Percentiles rank a stretch among this genome's conserved stretches.
Conservation (phyloP, 1,284 basidiomycete genomes). For the Schizopora paradoxa region DNA sequence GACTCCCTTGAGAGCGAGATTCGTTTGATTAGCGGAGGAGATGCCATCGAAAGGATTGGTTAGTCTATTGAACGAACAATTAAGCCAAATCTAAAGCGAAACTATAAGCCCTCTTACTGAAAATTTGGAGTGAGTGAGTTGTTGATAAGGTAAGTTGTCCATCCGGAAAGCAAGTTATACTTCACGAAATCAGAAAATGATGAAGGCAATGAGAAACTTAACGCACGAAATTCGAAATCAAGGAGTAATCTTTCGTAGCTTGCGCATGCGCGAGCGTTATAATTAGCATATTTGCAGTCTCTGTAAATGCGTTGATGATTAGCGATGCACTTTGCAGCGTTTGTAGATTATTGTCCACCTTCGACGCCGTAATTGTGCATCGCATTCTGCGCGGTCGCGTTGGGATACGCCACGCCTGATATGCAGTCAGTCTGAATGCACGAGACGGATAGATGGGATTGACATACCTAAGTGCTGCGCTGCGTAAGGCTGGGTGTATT, state of each 20-base stretch:
- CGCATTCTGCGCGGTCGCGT: conserved; percentile 22
- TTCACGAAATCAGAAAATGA: conserved; percentile 33
- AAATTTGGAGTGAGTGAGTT: conserved; percentile 32
- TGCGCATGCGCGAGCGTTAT: conserved; percentile 34
- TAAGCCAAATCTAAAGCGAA: background rate
- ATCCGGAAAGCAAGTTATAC: conserved; percentile 37
- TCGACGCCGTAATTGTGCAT: conserved; percentile 24
- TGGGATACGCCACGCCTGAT: conserved; percentile 25
- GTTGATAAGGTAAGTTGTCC: conserved; percentile 35
- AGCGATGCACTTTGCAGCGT: background rate
- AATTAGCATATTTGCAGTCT: conserved; percentile 37
- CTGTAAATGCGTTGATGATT: conserved; percentile 20
- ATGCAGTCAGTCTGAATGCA: too few relatives aligned
- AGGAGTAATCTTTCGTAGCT: conserved; percentile 24
- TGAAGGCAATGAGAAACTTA: background rate
- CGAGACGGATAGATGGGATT: too few relatives aligned
- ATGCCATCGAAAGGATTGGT: conserved; percentile 6
- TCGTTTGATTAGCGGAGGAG: conserved; percentile 22
- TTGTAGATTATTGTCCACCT: conserved; percentile 16
- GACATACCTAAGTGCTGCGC: conserved; percentile 17
- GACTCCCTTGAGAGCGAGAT: conserved; percentile 39
- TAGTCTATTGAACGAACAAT: background rate
- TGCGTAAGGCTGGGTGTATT: conserved; percentile 30
- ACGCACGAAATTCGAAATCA: conserved; percentile 9
- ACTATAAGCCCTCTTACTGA: conserved; percentile 25